Evolutionary conservation across 495 filamentous ascomycete genomes (phyloP).

Genomic region (Aspergillus bertholletiae): DNA sequence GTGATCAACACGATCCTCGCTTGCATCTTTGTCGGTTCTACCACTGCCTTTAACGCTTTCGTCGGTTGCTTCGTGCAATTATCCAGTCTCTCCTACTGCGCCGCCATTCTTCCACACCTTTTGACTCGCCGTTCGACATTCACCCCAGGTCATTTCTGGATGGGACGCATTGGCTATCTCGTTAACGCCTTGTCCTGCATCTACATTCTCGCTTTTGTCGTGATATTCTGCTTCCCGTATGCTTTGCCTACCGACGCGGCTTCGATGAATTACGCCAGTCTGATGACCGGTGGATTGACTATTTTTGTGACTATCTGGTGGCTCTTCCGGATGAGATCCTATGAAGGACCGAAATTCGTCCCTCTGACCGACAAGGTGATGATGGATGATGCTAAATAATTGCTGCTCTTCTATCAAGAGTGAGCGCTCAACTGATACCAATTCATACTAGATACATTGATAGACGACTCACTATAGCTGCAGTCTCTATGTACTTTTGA

Average conservation of each 20-base stretch:
- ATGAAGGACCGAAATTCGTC: conserved; percentile 36
- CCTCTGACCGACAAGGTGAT: conserved; percentile 34
- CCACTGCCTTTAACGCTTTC: conserved; percentile 72
- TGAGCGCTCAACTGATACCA: background rate
- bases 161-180: conserved; percentile 57
- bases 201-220: conserved; percentile 67
- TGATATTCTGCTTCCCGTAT: conserved; percentile 78
- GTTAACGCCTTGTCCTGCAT: conserved; percentile 58
- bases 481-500: background rate
- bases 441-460: background rate
- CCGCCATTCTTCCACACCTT: conserved; percentile 72
- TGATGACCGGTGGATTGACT: conserved; percentile 60
- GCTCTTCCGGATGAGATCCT: conserved; percentile 31
- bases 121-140: conserved; percentile 62
- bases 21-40: conserved; percentile 69
- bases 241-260: conserved; percentile 48
- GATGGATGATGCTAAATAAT: conserved; percentile 23
- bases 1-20: conserved; percentile 62
- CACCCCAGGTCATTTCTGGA: conserved; percentile 63
- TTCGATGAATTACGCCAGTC: conserved; percentile 68
- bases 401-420: background rate
- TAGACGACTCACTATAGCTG: background rate
- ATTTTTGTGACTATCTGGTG: conserved; percentile 42
- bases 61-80: conserved; percentile 71
- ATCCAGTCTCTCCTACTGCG: conserved; percentile 67